Evolutionary conservation across 2,329 filamentous ascomycete genomes (phyloP), one percentile per base, ranked within the genome.

Genomic region (Fusarium illudens): DNA sequence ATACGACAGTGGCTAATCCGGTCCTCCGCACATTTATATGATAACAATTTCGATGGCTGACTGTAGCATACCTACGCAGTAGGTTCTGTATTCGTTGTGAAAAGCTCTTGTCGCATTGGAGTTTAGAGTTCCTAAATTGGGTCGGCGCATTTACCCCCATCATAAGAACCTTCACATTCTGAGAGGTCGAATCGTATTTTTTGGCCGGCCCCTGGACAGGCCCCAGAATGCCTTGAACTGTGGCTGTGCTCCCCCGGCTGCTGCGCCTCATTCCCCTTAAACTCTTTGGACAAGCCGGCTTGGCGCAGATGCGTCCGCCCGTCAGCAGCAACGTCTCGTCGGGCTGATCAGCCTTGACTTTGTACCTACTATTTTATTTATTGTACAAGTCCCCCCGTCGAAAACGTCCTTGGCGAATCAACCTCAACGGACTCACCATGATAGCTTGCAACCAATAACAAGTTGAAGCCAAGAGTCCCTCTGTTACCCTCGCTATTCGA

Each of bases 231-330:
- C 39, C 42, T 50, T 49, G 55, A 56, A 54, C 7, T 71, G 72
- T 73, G 72, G 72, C 72, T 64, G 72, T 74, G 70, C 58, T 39
- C 9, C 44, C 48, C 48, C 10, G 34, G 57, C 52, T 60, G 59
- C 72, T 74, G 72, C 72, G 72, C 72, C 72, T 42, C 63, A 56
- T 8, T 60, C 66, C 66, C 54, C 66, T 69, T 53, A 56, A 44
- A 62, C 62, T 58, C 39, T 30, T 34, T 36, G 53, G 50, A 34
- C 49, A 54, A 33, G 49, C 55, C 39, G 33, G 19, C 65, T 70
- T 65, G 57, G 52, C 59, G 63, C 58, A 68, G 49, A 49, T 19
- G 30, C 46, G 29, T 22, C 17, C 57, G 66, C 52, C 34, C 62
- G 69, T 67, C 69, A n/a, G n/a, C 39, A 73, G 66, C 64, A 53